These are phyloP conservation scores for Tausonia pullulans DNA, from an alignment of 1,284 basidiomycete species.

Conservation along the genomic window DNA sequence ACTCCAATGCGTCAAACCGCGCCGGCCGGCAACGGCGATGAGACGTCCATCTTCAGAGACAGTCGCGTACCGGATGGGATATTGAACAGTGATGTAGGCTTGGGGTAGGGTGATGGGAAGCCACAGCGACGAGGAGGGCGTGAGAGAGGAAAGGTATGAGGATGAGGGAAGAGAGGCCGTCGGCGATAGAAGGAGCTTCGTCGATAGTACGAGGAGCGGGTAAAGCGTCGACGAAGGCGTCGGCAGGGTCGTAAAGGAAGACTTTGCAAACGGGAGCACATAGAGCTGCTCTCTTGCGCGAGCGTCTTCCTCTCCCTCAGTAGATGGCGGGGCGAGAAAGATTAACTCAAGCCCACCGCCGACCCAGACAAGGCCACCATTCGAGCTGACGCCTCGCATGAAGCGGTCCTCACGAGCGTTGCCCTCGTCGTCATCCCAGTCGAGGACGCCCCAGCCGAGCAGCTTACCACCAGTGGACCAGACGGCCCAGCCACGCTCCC, in stretches of 20 bases:
- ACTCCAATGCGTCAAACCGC: slow-evolving; percentile 89
- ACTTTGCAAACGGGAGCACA: slow-evolving; percentile 13
- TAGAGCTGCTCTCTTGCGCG: slow-evolving; percentile 50
- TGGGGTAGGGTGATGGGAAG: slow-evolving; percentile 59
- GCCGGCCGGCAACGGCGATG: slow-evolving; percentile 83
- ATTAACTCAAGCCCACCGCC: slow-evolving; percentile 81
- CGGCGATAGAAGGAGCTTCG: not conserved
- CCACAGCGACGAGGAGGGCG: slow-evolving; percentile 3
- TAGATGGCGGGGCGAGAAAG: slow-evolving; percentile 27
- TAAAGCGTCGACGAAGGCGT: not conserved
- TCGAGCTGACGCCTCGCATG: slow-evolving; percentile 52
- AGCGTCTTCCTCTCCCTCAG: slow-evolving; percentile 59
- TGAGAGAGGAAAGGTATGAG: slow-evolving; percentile 9
- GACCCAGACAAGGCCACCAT: slow-evolving; percentile 55
- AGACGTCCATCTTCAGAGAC: slow-evolving; percentile 83
- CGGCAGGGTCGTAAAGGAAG: slow-evolving; percentile 8
- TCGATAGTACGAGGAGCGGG: not conserved
- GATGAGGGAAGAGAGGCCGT: slow-evolving; percentile 5
- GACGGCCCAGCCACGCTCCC: slow-evolving; percentile 77
- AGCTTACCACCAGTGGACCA: slow-evolving; percentile 86
- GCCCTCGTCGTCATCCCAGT: slow-evolving; percentile 40
- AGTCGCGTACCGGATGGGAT: slow-evolving; percentile 89
- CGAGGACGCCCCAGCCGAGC: slow-evolving; percentile 52
- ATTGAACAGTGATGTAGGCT: slow-evolving; percentile 76
- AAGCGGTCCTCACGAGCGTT: slow-evolving; percentile 43